Base-by-base conservation (phyloP, 805 yeast species). In the Candida qinlingensis region DNA sequence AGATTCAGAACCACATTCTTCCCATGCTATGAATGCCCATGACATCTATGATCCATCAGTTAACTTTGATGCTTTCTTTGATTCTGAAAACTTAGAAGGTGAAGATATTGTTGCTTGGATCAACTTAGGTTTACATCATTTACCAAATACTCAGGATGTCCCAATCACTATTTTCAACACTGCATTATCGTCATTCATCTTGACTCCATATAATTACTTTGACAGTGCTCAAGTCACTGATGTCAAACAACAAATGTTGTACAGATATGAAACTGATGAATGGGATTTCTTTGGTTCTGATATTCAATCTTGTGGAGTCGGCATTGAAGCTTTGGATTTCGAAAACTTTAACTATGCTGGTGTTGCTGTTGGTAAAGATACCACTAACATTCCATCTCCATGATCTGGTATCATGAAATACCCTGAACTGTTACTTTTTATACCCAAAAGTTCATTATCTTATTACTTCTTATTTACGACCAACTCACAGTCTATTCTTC, bases 61-160 rank as follows among this genome's bases (percentile, higher is more conserved):
- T 13, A 42, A 57, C 31, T 61, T 62, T 36, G 39, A 49, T 41
- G 31, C 39, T 3, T 62, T 55, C 54, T 49, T 62, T n/a, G 62
- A 61, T 47, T 60, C 56, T 43, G 66, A 61, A 39, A 51, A 42
- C 38, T 30, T 61, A 28, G 59, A 47, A 29, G 63, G 63, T 36
- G 63, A 57, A 42, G 66, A 62, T 43, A 40, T 62, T 27, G 66
- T 62, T 26, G 56, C 54, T n/a, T 62, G 66, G 66, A 49, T 61
- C 39, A 62, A 58, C 49, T 42, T 62, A 38, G 66, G 59, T 33
- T 45, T 62, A 26, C 66, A 62, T 41, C 66, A 62, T 43, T 52
- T 62, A 42, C 66, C 66, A 51, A 61, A 57, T 48, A 57, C 64
- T 29, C 61, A 62, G 37, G 66, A 62, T 50, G 57, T 62, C 35